Evolutionary conservation across 2,329 filamentous ascomycete species (phyloP).

Genomic region (Orbilia ellipsospora): DNA sequence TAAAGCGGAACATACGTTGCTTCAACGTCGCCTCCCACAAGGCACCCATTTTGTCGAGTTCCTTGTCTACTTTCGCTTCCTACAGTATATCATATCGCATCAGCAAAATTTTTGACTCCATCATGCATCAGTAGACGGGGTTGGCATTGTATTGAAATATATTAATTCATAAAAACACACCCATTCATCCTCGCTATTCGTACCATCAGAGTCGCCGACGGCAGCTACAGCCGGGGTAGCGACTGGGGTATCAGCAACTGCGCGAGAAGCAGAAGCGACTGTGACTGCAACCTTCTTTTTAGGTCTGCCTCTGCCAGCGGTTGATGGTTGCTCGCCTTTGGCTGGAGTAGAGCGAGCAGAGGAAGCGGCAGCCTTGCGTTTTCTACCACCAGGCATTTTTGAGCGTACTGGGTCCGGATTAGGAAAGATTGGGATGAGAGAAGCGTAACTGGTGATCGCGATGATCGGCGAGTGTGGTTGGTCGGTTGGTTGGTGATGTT

Average conservation of each 20-base stretch:
- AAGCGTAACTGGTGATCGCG: not conserved
- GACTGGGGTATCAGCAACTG: no score
- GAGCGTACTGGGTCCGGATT: not conserved
- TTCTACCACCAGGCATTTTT: not conserved
- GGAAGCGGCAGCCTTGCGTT: not conserved
- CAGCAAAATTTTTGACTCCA: no score
- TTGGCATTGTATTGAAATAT: no score
- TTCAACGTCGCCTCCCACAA: conserved; percentile 11
- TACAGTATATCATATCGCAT: not conserved
- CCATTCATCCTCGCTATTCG: conserved; percentile 4
- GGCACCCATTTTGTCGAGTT: not conserved
- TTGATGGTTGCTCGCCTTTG: not conserved
- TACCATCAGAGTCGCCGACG: no score
- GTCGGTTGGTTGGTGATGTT: not conserved
- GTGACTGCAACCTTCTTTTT: not conserved
- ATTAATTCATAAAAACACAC: not conserved
- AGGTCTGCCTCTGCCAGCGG: conserved; percentile 3
- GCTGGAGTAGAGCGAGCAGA: not conserved
- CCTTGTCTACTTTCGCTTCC: conserved; percentile 8
- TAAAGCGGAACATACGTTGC: not conserved
- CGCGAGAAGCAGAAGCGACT: no score
- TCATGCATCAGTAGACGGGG: no score
- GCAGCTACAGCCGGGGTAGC: no score
- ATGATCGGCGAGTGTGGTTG: not conserved
- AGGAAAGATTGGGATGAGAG: conserved; percentile 1